Base-by-base conservation (phyloP, 441 rosid species). In the Populus hybrid region DNA sequence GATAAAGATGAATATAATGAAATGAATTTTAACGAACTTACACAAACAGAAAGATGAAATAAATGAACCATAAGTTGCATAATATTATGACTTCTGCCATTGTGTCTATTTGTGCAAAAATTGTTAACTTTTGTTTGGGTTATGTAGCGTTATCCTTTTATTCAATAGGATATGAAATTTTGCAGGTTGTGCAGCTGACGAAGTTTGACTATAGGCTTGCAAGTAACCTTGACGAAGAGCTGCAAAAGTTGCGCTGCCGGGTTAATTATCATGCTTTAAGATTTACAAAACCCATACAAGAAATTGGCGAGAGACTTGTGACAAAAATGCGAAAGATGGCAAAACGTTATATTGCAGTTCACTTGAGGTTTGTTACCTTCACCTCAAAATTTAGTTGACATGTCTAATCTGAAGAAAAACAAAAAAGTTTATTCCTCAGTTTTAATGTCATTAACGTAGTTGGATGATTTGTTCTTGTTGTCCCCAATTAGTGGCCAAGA, bases 171-270 rank as follows among this genome's bases (percentile, higher is more conserved):
- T 38, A 38, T 38, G 42, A 38, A 82, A 74, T 66, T 75, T 84
- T 85, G 85, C 92, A 96, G 99, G 99, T 96, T 83, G 85, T 96
- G 80, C 98, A 96, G 65, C 85, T 96, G 90, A 94, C 98, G 8
- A 96, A 96, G 91, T 96, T 96, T 82, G 99, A 96, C 85, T 96
- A 90, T 81, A 91, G 99, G 85, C 97, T 94, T 82, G 92, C 97
- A 71, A 94, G 80, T 82, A 86, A 96, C 84, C 89, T 96, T 69
- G 97, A 96, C 45, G 95, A 94, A 73, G 93, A 92, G 78, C 93
- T 92, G 75, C 99, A 93, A 78, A 93, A 87, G 84, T 79, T 96
- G 87, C 97, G 99, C 10, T 96, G 99, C 86, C 93, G 93, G 63
- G 97, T 90, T 45, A 96, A 96, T 76, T 96, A 90, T 78, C 98